phyloP scores from a whole-genome alignment of 2,329 filamentous ascomycete genomes.

The Penicillium rolfsii region DNA sequence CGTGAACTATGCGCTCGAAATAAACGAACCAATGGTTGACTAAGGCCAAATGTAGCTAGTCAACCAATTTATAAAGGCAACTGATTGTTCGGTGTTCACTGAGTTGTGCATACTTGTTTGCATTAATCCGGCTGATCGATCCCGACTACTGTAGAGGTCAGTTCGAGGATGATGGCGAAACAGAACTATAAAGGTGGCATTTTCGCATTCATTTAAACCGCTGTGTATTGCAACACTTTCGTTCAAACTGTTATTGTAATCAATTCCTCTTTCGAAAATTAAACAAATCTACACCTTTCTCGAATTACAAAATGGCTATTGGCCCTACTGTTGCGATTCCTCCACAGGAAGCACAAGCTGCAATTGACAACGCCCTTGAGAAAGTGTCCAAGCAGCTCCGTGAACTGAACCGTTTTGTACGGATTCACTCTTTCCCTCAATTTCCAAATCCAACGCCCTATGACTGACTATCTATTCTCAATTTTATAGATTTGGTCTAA shows the following conservation, averaged over 20 bases:
- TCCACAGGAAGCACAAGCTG: background rate
- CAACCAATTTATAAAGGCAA: background rate
- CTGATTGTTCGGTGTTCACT: background rate
- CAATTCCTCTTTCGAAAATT: background rate
- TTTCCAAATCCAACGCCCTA: no score
- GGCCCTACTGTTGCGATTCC: background rate
- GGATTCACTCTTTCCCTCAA: background rate
- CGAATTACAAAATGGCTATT: background rate
- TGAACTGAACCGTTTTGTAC: slow-evolving; percentile 4
- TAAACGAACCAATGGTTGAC: background rate
- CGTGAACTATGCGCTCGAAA: background rate
- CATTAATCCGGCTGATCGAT: background rate
- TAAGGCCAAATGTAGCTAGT: background rate
- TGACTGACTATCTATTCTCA: background rate
- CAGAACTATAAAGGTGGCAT: background rate
- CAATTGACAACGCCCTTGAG: background rate
- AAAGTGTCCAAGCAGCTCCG: slow-evolving; percentile 3
- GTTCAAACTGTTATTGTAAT: background rate
- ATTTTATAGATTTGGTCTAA: slow-evolving; percentile 9
- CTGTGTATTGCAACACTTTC: background rate
- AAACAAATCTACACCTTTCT: background rate
- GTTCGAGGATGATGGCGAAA: background rate
- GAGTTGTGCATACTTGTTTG: background rate
- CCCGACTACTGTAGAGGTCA: background rate
- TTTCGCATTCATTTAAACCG: background rate